Evolutionary conservation across 306 rosid species (phyloP), one percentile per base, ranked within the genome.

Genomic region (Citrullus colocynthis): DNA sequence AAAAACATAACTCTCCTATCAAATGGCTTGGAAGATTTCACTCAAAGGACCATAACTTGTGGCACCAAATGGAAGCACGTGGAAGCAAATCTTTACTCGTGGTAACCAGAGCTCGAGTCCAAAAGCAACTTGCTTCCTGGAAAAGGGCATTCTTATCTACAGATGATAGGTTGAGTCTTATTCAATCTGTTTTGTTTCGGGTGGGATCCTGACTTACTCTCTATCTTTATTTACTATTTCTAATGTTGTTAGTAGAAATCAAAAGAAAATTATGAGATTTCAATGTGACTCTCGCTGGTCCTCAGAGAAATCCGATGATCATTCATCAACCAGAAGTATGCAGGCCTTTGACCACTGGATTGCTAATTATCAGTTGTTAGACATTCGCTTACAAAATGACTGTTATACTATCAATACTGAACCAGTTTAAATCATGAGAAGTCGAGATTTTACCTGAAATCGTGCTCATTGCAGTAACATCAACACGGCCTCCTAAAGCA

Each of bases 401-500:
- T 48, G 54, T 48, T 5, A 12, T 48, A 12, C 65, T 20, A 62
- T 32, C 69, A 62, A 15, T 32, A 0, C 32, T 62, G 69, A 62
- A 62, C 21, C 20, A 49, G 52, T 12, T 73, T 37, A 73, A 42
- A 28, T 39, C 39, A 58, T 24, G 37, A 79, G 21, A 45, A n/a
- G 9, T 34, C 75, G 42, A 69, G 39, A 45, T 15, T 73, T 51
- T 39, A 92, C 99, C 99, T 92, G 99, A 95, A 80, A 95, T 95
- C 63, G 97, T 89, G 81, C 86, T 86, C 96, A 92, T 95, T 74
- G 96, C 85, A 41, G 96, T 82, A 85, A 90, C 88, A 81, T 95
- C 99, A 80, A 95, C 92, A 63, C 93, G 89, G 78, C 97, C 98
- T 69, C 99, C 97, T 82, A 95, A 82, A 89, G 99, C 97, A 66